These are phyloP conservation scores for Pueraria montana DNA, from an alignment of 306 rosid genomes.

Conservation along the genomic window DNA sequence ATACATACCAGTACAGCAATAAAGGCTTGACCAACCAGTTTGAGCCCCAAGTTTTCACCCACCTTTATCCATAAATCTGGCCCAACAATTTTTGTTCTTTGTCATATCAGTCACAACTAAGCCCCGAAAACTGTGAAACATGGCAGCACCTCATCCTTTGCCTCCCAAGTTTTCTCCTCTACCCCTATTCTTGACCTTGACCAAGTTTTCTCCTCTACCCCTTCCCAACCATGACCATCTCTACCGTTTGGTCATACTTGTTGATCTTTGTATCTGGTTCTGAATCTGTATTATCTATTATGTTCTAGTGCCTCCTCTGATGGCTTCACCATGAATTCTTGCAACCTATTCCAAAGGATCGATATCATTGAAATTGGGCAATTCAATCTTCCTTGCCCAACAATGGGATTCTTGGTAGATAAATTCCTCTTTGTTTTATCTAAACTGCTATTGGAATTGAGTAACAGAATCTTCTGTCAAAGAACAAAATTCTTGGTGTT, in stretches of 20 bases:
- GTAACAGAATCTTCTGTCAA: neutral
- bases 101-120: neutral
- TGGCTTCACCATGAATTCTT: neutral
- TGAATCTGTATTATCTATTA: neutral
- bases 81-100: neutral
- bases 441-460: neutral
- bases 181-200: neutral
- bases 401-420: neutral
- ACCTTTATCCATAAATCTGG: neutral
- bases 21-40: neutral
- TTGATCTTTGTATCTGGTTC: neutral
- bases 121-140: neutral
- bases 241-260: neutral
- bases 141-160: neutral
- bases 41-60: neutral
- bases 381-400: neutral
- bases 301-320: neutral
- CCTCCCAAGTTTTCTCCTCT: neutral
- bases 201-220: neutral
- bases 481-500: neutral
- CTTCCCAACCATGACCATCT: neutral
- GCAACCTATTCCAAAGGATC: neutral
- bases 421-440: neutral
- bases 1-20: neutral
- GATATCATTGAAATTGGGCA: neutral